These are phyloP conservation scores for Huntiella bhutanensis DNA, from an alignment of 2,329 filamentous ascomycete species.

Conservation along the genomic window DNA sequence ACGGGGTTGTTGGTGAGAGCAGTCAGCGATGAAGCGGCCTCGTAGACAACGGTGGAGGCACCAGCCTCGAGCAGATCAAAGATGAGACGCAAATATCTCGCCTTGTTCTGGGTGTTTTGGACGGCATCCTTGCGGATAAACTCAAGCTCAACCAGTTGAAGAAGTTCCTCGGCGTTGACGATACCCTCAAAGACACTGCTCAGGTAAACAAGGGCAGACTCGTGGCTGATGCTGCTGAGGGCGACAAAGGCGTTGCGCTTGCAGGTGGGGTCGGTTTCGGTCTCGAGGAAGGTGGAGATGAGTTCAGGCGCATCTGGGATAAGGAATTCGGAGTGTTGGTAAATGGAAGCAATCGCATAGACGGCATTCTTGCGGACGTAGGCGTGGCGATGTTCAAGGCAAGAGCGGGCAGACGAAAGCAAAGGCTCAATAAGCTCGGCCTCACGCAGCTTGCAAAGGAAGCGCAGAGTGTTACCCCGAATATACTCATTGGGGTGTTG, in stretches of 20 bases:
- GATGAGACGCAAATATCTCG: slow-evolving; percentile 79
- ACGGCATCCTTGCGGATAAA: slow-evolving; percentile 97
- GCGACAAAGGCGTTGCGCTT: slow-evolving; percentile 96
- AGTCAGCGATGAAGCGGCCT: slow-evolving; percentile 87
- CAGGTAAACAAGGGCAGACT: slow-evolving; percentile 76
- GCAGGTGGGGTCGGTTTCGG: slow-evolving; percentile 85
- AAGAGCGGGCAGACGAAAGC: slow-evolving; percentile 76
- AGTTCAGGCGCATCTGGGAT: slow-evolving; percentile 93
- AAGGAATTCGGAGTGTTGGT: slow-evolving; percentile 70
- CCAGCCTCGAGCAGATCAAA: slow-evolving; percentile 90
- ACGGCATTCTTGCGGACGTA: slow-evolving; percentile 98
- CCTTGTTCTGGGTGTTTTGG: slow-evolving; percentile 88
- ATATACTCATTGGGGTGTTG: slow-evolving; percentile 98
- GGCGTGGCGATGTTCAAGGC: slow-evolving; percentile 87
- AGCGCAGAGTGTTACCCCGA: slow-evolving; percentile 90
- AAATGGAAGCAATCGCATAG: slow-evolving; percentile 84
- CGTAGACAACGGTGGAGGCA: slow-evolving; percentile 89
- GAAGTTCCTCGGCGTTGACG: slow-evolving; percentile 78
- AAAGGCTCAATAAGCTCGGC: slow-evolving; percentile 91
- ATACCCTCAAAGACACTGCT: slow-evolving; percentile 83
- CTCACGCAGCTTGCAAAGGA: slow-evolving; percentile 90
- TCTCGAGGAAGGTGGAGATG: slow-evolving; percentile 71
- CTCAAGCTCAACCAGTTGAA: slow-evolving; percentile 85
- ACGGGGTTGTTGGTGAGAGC: slow-evolving; percentile 91
- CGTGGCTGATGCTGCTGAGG: slow-evolving; percentile 76